A percentile compares a stretch with the other conserved stretches of the same genome.
phyloP scores from a whole-genome alignment of 768 basidiomycete genomes.

The Hortiboletus campestris region DNA sequence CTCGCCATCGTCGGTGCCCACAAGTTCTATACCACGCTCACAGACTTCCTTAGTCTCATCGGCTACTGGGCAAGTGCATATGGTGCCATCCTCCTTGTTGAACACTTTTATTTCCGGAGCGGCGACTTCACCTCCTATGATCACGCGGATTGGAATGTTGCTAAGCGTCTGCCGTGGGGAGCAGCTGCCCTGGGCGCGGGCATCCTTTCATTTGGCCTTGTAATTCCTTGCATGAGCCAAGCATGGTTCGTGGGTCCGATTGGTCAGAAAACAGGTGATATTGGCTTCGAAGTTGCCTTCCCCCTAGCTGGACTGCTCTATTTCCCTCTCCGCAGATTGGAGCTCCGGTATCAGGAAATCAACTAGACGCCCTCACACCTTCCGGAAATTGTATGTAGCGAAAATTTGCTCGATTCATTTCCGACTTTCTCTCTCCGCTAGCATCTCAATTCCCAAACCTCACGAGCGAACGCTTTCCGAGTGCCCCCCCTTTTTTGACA shows the following conservation, averaged over 20 bases:
- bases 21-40: constrained; percentile 61
- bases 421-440: background rate
- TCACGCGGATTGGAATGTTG: constrained; percentile 48
- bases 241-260: constrained; percentile 72
- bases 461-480: too few species aligned
- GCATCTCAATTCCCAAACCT: background rate
- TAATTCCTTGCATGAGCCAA: constrained; percentile 69
- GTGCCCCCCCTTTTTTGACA: background rate
- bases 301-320: constrained; percentile 47
- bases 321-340: constrained; percentile 51
- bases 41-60: constrained; percentile 66
- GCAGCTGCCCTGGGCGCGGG: constrained; percentile 56
- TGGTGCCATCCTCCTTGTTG: constrained; percentile 55
- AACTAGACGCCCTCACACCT: constrained; percentile 8
- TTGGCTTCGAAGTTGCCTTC: constrained; percentile 67
- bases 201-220: constrained; percentile 49
- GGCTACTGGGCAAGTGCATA: constrained; percentile 64
- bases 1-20: constrained; percentile 68
- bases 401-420: constrained; percentile 1
- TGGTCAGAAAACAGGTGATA: constrained; percentile 61
- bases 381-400: constrained; percentile 11
- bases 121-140: constrained; percentile 50
- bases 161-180: constrained; percentile 56
- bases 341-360: constrained; percentile 36
- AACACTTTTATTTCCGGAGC: constrained; percentile 65